Evolutionary conservation across 306 rosid genomes (phyloP).

Genomic region (Cucurbita argyrosperma): DNA sequence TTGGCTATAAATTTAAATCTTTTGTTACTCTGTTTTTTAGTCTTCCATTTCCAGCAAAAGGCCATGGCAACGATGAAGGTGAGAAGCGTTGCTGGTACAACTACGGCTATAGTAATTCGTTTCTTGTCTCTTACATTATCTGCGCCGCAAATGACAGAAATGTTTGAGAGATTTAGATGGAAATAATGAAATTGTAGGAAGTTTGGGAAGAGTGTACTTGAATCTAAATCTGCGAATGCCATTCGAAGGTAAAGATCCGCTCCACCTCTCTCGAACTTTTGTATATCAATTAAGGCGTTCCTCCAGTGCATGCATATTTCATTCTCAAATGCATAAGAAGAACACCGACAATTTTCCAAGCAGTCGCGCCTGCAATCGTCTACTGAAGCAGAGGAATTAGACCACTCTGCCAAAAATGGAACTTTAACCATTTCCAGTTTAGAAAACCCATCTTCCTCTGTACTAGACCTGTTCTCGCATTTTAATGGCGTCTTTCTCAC

Average conservation of each 20-base stretch:
- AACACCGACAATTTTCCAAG: constrained; percentile 34
- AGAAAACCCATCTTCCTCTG: constrained; percentile 14
- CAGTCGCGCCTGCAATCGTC: constrained; percentile 20
- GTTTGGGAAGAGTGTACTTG: background rate
- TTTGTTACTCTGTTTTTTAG: no score
- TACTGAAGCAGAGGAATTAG: background rate
- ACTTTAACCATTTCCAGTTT: constrained; percentile 15
- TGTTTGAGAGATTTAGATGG: no score
- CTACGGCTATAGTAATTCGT: background rate
- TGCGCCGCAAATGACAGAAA: background rate
- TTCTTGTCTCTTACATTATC: background rate
- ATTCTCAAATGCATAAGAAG: constrained; percentile 25
- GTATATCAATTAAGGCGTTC: constrained; percentile 18
- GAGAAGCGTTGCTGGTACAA: background rate
- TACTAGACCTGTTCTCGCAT: constrained; percentile 11
- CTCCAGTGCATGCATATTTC: constrained; percentile 29
- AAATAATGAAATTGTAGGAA: background rate
- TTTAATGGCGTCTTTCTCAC: constrained; percentile 14
- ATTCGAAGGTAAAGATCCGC: background rate
- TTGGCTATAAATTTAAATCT: no score
- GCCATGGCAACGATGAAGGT: background rate
- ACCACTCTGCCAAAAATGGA: constrained; percentile 8
- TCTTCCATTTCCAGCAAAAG: background rate
- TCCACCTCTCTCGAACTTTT: background rate
- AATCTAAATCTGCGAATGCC: background rate